Conservation (phyloP, 2,329 filamentous ascomycete genomes). For the Ustulina deusta region DNA sequence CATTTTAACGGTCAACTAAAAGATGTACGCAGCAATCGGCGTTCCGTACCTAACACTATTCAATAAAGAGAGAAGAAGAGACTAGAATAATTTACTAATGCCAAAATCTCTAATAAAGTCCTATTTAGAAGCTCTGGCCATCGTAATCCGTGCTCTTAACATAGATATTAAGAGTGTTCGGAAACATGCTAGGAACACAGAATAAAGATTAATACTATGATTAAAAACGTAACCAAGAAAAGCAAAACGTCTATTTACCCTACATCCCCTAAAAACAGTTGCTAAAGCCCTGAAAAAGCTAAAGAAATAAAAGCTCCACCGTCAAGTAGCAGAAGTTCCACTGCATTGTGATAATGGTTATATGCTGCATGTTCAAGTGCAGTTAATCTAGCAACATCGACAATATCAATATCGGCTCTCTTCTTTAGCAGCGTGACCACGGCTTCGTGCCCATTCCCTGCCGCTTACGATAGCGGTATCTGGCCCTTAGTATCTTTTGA, state of each 20-base stretch:
- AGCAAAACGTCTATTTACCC: background rate
- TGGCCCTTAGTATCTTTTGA: background rate
- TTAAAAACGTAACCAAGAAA: background rate
- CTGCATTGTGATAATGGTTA: background rate
- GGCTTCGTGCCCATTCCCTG: background rate
- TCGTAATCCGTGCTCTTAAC: too few relatives aligned
- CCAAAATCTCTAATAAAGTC: too few relatives aligned
- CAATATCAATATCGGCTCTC: too few relatives aligned
- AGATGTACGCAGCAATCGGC: background rate
- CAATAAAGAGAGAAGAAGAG: too few relatives aligned
- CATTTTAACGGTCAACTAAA: background rate
- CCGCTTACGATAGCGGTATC: background rate
- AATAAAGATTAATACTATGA: background rate
- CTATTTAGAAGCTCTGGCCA: too few relatives aligned
- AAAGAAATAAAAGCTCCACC: background rate
- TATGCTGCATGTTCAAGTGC: background rate
- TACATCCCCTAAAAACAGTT: too few relatives aligned
- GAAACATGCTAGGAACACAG: too few relatives aligned
- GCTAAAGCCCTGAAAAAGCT: background rate
- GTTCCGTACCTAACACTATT: too few relatives aligned
- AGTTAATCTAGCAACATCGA: too few relatives aligned
- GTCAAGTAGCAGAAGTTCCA: background rate
- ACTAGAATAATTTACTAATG: too few relatives aligned
- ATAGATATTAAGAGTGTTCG: too few relatives aligned
- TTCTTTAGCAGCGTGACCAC: background rate